Conservation (phyloP, 176 grass and related monocot genomes). For the Puya raimondii region DNA sequence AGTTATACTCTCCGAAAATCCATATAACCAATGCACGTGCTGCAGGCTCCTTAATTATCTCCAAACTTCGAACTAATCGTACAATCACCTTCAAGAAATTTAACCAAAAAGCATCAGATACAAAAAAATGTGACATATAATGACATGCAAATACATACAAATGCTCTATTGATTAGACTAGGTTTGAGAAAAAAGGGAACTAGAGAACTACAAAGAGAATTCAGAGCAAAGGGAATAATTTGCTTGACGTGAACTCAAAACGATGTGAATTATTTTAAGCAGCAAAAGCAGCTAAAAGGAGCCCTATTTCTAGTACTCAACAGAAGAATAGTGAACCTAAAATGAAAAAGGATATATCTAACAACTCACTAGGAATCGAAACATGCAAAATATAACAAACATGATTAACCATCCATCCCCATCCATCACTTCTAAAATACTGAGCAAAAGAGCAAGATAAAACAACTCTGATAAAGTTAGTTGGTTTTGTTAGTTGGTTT, state of each 20-base stretch:
- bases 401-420: too few species aligned
- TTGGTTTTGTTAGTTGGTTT: too few species aligned
- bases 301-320: too few species aligned
- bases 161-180: neutral
- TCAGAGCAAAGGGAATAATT: too few species aligned
- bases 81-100: conserved; percentile 65
- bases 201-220: too few species aligned
- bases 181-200: too few species aligned
- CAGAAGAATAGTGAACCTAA: neutral
- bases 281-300: too few species aligned
- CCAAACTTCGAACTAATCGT: conserved; percentile 55
- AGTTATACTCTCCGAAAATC: conserved; percentile 79
- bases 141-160: neutral
- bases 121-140: conserved; percentile 1
- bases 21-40: conserved; percentile 80
- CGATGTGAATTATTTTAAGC: too few species aligned
- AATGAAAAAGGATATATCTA: neutral
- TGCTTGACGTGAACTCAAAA: too few species aligned
- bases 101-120: conserved; percentile 14
- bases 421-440: too few species aligned
- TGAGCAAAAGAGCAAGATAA: too few species aligned
- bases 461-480: too few species aligned
- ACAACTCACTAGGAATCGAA: neutral
- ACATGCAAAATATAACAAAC: neutral
- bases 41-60: conserved; percentile 64